Conservation (phyloP, 306 rosid species). For the Fragaria vesca region DNA sequence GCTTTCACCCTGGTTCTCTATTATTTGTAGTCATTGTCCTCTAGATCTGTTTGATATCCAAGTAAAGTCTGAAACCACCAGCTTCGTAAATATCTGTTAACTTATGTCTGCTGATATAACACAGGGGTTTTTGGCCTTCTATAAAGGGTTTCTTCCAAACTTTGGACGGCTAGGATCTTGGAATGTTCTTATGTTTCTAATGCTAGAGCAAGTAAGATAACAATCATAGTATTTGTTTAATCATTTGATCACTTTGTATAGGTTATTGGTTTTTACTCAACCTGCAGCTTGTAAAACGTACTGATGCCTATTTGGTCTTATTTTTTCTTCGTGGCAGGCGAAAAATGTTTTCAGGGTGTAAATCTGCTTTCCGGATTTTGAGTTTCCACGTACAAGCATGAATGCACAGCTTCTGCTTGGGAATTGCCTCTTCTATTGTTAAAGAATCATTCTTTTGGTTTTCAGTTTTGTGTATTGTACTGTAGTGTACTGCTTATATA, state of each 20-base stretch:
- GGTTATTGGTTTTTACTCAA: slow-evolving; percentile 12
- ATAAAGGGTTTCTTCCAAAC: slow-evolving; percentile 92
- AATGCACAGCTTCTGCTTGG: slow-evolving; percentile 8
- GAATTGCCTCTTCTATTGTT: slow-evolving; percentile 21
- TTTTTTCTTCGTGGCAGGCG: slow-evolving; percentile 49
- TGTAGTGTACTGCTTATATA: neutral
- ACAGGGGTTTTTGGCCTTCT: slow-evolving; percentile 95
- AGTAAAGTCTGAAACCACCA: neutral
- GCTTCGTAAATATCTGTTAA: slow-evolving; percentile 10
- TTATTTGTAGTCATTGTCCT: neutral
- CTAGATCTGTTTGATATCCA: neutral
- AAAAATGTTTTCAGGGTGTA: slow-evolving; percentile 44
- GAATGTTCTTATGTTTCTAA: slow-evolving; percentile 87
- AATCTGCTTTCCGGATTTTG: slow-evolving; percentile 25
- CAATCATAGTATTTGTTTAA: slow-evolving; percentile 11
- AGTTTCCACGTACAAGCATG: neutral
- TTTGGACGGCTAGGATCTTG: slow-evolving; percentile 83
- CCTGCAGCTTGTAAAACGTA: neutral
- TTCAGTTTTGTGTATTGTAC: neutral
- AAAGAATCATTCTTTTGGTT: slow-evolving; percentile 23
- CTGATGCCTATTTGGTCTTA: slow-evolving; percentile 16
- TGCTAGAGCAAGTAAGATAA: slow-evolving; percentile 81
- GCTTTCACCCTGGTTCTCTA: neutral
- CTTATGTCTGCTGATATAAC: slow-evolving; percentile 25
- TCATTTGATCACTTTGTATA: slow-evolving; percentile 6